Evolutionary conservation across 2,329 filamentous ascomycete genomes (phyloP).

Genomic region (Dothideomycetes sp.): DNA sequence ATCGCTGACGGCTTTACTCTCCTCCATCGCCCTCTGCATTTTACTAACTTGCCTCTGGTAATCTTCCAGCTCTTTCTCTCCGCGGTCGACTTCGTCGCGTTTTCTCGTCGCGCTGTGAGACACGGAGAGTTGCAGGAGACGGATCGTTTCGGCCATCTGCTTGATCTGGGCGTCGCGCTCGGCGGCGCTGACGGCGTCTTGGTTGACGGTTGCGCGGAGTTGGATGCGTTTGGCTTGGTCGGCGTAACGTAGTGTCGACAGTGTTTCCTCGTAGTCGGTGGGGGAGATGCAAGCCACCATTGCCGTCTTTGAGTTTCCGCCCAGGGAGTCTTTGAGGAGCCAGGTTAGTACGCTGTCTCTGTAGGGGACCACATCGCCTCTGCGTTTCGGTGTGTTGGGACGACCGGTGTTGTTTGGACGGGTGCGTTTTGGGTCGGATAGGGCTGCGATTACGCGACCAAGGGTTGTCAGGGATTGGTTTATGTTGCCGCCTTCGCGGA

Average conservation of each 20-base stretch:
- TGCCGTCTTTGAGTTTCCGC: slow-evolving; percentile 94
- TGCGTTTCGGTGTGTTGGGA: slow-evolving; percentile 36
- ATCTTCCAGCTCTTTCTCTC: slow-evolving; percentile 81
- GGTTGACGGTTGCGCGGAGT: slow-evolving; percentile 88
- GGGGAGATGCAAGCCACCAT: slow-evolving; percentile 98
- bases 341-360: slow-evolving; percentile 76
- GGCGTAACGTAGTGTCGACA: slow-evolving; percentile 91
- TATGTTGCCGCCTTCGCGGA: slow-evolving; percentile 95
- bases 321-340: slow-evolving; percentile 91
- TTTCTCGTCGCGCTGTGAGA: slow-evolving; percentile 53
- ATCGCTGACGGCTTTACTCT: slow-evolving; percentile 79
- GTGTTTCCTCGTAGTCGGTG: slow-evolving; percentile 91
- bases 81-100: slow-evolving; percentile 60
- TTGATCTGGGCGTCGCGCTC: slow-evolving; percentile 90
- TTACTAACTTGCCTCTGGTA: slow-evolving; percentile 84
- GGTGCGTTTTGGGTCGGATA: slow-evolving; percentile 58
- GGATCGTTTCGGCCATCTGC: slow-evolving; percentile 93
- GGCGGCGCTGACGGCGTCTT: slow-evolving; percentile 84
- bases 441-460: slow-evolving; percentile 86
- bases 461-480: slow-evolving; percentile 97
- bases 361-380: slow-evolving; percentile 65
- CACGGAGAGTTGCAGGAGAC: slow-evolving; percentile 66
- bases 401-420: slow-evolving; percentile 41
- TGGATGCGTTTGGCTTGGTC: slow-evolving; percentile 97
- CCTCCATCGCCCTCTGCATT: slow-evolving; percentile 95